Conservation (phyloP, 208 protist genomes). For the Trypanosomatidae sp. region DNA sequence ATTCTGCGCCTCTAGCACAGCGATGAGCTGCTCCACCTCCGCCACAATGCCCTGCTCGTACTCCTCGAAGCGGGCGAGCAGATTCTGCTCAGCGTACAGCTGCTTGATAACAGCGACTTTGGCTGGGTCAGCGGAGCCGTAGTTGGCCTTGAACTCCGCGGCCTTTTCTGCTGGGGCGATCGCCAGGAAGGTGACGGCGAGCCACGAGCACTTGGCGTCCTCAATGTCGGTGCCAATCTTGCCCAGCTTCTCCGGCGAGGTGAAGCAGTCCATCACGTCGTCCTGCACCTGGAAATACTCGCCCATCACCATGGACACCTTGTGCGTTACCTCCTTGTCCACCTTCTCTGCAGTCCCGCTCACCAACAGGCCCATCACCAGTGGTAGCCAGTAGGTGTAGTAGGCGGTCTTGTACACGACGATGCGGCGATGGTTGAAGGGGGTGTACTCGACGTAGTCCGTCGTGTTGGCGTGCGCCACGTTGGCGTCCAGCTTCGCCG, state of each 20-base stretch:
- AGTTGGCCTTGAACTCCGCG: slow-evolving; percentile 88
- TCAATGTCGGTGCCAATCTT: slow-evolving; percentile 99
- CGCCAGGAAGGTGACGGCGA: slow-evolving; percentile 89
- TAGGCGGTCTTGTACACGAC: slow-evolving; percentile 98
- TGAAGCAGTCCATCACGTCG: slow-evolving; percentile 98
- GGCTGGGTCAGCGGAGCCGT: slow-evolving; percentile 70
- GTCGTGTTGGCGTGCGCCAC: slow-evolving; percentile 59
- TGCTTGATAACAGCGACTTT: slow-evolving; percentile 90
- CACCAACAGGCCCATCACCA: slow-evolving; percentile 94
- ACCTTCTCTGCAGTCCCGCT: slow-evolving; percentile 58
- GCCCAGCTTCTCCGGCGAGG: slow-evolving; percentile 93
- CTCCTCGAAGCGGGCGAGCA: slow-evolving; percentile 69
- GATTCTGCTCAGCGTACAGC: slow-evolving; percentile 78
- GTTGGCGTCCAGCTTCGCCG: slow-evolving; percentile 84
- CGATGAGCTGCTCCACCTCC: slow-evolving; percentile 58
- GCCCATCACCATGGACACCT: slow-evolving; percentile 94
- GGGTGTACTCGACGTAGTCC: slow-evolving; percentile 87
- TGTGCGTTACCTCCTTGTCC: slow-evolving; percentile 57
- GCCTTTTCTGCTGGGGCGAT: slow-evolving; percentile 57
- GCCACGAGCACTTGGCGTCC: slow-evolving; percentile 98
- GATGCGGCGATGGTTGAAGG: slow-evolving; percentile 91
- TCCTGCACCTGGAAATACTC: slow-evolving; percentile 98
- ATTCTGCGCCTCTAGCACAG: slow-evolving; percentile 30
- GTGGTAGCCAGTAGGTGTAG: slow-evolving; percentile 97
- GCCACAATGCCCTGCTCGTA: slow-evolving; percentile 79